Base-by-base conservation (phyloP, 1,284 basidiomycete species). In the Puccinia sorghi region DNA sequence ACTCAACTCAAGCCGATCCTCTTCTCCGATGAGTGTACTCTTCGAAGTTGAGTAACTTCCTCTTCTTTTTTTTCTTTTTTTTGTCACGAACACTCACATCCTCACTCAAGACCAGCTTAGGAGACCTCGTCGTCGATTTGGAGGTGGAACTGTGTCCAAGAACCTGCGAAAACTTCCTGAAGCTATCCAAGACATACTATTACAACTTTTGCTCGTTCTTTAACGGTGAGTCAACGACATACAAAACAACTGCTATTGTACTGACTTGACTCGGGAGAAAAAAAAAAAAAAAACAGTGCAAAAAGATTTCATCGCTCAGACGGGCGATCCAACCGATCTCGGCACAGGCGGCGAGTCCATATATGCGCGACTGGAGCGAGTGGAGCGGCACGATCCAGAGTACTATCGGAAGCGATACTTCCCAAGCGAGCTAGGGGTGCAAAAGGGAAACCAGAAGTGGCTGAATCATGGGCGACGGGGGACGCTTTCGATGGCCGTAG, bases 191-290 rank as follows among this genome's bases (percentile, higher is more conserved):
- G 86, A 88, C 93, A 80, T 97, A 97, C 85, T 96, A 96, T 85
- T 98, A 97, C 87, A 95, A 94, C 84, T 86, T 97, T 81, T 92
- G 94, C 84, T 93, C 93, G 0, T 98, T 99, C 87, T 97, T 97
- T 88, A 97, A 97, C 86, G 93, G 93, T 93, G 81, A 77, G 90
- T 85, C 32, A 32, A 32, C 32, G 32, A 32, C 4, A 32, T 2
- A 32, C 32, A 32, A 32, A 32, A 32, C 32, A 32, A 32, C 32
- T 32, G 32, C 32, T 32, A 32, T 32, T 32, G 4, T 32, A 32
- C 32, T 32, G 32, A 32, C 32, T 32, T 32, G 32, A 32, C 32
- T 32, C 32, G 2, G 1, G 32, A 32, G 4, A 32, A 32, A 1
- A 32, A 32, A 32, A 32, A 32, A 1, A 32, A 32, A 32, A 32